phyloP scores from a whole-genome alignment of 176 grass and related monocot genomes.

The Paspalum vaginatum region DNA sequence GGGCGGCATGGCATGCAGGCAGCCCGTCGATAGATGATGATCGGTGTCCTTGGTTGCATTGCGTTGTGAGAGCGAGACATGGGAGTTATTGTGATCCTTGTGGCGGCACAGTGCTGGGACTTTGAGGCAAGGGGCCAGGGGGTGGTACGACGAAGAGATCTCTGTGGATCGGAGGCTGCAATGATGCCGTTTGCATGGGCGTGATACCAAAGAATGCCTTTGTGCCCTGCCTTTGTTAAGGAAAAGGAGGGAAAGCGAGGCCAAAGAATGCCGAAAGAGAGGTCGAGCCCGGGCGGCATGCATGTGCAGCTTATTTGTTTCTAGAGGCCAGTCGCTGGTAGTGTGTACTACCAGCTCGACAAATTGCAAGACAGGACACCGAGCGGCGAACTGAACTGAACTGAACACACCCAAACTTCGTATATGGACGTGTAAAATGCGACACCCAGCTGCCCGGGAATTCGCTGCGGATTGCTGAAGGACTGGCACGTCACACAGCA shows the following conservation, averaged over 20 bases:
- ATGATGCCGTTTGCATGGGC: conserved; percentile 42
- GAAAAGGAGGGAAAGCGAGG: conserved; percentile 5
- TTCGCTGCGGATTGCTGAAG: no score
- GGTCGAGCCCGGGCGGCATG: neutral
- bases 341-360: conserved; percentile 6
- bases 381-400: no score
- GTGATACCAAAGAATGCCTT: no score
- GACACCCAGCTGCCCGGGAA: no score
- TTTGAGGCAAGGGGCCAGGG: neutral
- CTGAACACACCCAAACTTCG: no score
- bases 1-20: conserved; percentile 2
- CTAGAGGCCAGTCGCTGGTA: neutral
- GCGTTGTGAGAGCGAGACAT: neutral
- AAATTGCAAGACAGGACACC: neutral
- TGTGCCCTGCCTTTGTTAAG: conserved; percentile 13
- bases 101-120: conserved; percentile 3
- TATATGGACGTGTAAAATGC: no score
- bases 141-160: neutral
- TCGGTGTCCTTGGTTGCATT: conserved; percentile 22
- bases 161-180: conserved; percentile 4
- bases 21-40: no score
- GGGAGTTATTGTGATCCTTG: conserved; percentile 28
- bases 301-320: conserved; percentile 10
- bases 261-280: neutral
- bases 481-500: no score